Evolutionary conservation across 1,284 basidiomycete species (phyloP).

Genomic region (Anthracocystis walkeri): DNA sequence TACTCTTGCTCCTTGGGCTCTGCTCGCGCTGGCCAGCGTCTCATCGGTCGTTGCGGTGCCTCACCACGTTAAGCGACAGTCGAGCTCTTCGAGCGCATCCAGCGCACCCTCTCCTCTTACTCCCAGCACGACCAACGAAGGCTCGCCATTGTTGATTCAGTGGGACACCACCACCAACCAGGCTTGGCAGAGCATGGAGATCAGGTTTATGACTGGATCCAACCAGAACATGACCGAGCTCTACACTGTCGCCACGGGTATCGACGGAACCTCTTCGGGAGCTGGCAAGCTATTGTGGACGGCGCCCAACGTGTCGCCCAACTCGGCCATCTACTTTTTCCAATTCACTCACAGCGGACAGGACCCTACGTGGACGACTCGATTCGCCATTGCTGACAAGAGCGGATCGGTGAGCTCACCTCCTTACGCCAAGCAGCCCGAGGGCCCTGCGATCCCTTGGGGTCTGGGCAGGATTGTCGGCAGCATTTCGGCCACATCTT

Average conservation of each 20-base stretch:
- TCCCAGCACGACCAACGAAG: slow-evolving; percentile 27
- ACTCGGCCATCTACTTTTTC: slow-evolving; percentile 62
- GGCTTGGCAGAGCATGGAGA: slow-evolving; percentile 70
- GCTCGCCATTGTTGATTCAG: slow-evolving; percentile 43
- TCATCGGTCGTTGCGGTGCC: slow-evolving; percentile 27
- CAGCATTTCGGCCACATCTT: slow-evolving; percentile 13
- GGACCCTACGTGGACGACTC: slow-evolving; percentile 79
- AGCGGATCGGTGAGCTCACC: slow-evolving; percentile 74
- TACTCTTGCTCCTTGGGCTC: slow-evolving; percentile 25
- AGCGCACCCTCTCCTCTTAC: slow-evolving; percentile 37
- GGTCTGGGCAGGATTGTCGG: slow-evolving; percentile 76
- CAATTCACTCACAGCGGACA: slow-evolving; percentile 61
- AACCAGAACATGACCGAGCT: slow-evolving; percentile 80
- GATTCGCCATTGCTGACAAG: slow-evolving; percentile 80
- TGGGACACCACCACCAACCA: slow-evolving; percentile 42
- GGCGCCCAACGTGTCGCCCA: slow-evolving; percentile 81
- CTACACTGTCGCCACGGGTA: slow-evolving; percentile 75
- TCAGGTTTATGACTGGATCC: slow-evolving; percentile 78
- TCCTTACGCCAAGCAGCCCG: slow-evolving; percentile 74
- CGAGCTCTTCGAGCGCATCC: slow-evolving; percentile 13
- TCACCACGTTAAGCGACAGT: slow-evolving; percentile 26
- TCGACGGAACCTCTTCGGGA: slow-evolving; percentile 74
- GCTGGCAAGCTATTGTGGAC: slow-evolving; percentile 73
- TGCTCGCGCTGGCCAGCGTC: slow-evolving; percentile 40
- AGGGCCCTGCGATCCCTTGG: slow-evolving; percentile 76